Conservation (phyloP, 495 filamentous ascomycete species). For the Aspergillus diversus region DNA sequence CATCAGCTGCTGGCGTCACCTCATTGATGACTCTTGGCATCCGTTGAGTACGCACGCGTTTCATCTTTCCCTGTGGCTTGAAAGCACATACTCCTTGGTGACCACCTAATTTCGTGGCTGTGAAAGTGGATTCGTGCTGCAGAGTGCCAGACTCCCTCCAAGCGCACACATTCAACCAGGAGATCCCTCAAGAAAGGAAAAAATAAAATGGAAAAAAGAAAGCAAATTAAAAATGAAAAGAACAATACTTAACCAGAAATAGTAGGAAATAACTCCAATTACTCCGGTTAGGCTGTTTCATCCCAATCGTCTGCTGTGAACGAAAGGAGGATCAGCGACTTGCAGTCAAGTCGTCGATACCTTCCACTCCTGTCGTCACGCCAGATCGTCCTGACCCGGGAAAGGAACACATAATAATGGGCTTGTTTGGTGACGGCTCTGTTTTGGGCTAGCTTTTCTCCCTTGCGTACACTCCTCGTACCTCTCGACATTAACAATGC, state of each 20-base stretch:
- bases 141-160: not conserved
- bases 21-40: conserved; percentile 18
- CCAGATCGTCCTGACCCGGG: conserved; percentile 3
- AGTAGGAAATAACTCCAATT: conserved; percentile 3
- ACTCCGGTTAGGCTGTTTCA: conserved; percentile 11
- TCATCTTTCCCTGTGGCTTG: conserved; percentile 9
- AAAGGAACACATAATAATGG: not conserved
- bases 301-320: not conserved
- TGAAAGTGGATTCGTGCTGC: not conserved
- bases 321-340: conserved; percentile 18
- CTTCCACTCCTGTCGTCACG: conserved; percentile 12
- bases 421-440: conserved; percentile 1
- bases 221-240: not conserved
- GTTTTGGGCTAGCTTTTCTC: not conserved
- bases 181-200: not conserved
- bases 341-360: conserved; percentile 13
- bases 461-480: not conserved
- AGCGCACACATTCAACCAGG: no score
- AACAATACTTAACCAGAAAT: not conserved
- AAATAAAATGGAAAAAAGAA: not conserved
- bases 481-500: conserved; percentile 2
- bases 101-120: conserved; percentile 15
- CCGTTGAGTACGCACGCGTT: conserved; percentile 10
- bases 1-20: conserved; percentile 26
- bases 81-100: not conserved